Conservation (phyloP, 169 alveolate genomes). For the Cryptosporidium andersoni region DNA sequence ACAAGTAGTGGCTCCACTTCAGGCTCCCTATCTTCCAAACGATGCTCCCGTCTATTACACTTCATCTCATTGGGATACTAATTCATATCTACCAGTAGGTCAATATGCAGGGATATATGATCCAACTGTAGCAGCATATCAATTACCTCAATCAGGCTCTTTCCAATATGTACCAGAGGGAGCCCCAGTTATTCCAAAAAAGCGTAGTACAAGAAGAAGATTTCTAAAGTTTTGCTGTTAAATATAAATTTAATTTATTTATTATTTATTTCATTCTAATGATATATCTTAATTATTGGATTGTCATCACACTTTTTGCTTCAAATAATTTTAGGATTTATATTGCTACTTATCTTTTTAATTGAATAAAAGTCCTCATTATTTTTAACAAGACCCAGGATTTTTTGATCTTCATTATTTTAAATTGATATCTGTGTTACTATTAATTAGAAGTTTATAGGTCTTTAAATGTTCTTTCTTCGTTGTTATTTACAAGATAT, state of each 20-base stretch:
- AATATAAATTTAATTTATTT: background rate
- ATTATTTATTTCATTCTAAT: too few species aligned
- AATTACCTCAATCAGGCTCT: slow-evolving; percentile 57
- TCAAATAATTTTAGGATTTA: too few species aligned
- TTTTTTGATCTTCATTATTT: too few species aligned
- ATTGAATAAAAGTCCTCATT: too few species aligned
- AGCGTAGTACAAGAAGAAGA: slow-evolving; percentile 53
- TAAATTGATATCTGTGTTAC: too few species aligned
- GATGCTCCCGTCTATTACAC: slow-evolving; percentile 62
- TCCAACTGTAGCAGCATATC: slow-evolving; percentile 19
- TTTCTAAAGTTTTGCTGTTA: slow-evolving; percentile 64
- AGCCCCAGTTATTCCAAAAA: slow-evolving; percentile 64
- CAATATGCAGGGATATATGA: slow-evolving; percentile 67
- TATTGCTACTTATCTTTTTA: too few species aligned
- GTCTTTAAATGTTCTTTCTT: too few species aligned
- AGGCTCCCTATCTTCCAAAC: slow-evolving; percentile 44
- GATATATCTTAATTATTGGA: too few species aligned
- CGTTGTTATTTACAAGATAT: too few species aligned
- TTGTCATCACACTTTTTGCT: too few species aligned
- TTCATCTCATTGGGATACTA: slow-evolving; percentile 68
- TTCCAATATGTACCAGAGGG: slow-evolving; percentile 34
- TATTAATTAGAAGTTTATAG: too few species aligned
- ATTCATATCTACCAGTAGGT: slow-evolving; percentile 60
- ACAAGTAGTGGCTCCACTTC: slow-evolving; percentile 66
- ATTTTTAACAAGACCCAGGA: too few species aligned